Evolutionary conservation across 164 flowering plant genomes (phyloP).

Genomic region (Platanus orientalis): DNA sequence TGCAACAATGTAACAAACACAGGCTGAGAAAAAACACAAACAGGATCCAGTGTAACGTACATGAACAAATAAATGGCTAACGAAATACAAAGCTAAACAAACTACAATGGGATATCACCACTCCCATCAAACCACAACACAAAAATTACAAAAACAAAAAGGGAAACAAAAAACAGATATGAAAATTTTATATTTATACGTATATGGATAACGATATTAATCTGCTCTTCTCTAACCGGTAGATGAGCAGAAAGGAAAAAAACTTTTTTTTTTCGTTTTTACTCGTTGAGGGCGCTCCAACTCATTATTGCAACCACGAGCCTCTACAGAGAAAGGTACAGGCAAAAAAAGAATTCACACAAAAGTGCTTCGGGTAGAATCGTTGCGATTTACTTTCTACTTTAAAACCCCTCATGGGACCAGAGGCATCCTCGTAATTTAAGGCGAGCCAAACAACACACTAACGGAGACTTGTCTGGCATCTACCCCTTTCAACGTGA

Average conservation of each 20-base stretch:
- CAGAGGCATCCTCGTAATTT: not conserved
- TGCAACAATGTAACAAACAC: conserved; percentile 26
- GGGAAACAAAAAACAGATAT: not conserved
- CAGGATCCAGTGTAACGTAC: not conserved
- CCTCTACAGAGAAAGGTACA: too few relatives aligned
- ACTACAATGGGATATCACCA: conserved; percentile 15
- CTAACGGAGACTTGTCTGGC: not conserved
- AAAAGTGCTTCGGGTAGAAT: too few relatives aligned
- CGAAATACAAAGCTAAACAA: not conserved
- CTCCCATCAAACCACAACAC: conserved; percentile 12
- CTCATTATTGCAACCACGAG: too few relatives aligned
- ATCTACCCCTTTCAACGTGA: too few relatives aligned
- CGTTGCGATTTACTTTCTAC: too few relatives aligned
- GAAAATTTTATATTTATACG: not conserved
- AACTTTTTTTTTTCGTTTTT: not conserved
- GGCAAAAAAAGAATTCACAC: not conserved
- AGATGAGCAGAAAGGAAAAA: not conserved
- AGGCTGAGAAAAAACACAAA: not conserved
- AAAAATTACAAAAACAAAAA: not conserved
- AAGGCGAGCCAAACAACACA: not conserved
- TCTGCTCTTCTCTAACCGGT: not conserved
- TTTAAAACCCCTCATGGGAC: too few relatives aligned
- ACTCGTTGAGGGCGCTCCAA: too few relatives aligned
- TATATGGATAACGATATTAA: not conserved
- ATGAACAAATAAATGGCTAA: conserved; percentile 7